Percentiles rank a stretch among this genome's conserved stretches.
phyloP scores from a whole-genome alignment of 1,139 yeast species.

The Blastobotrys illinoisensis region DNA sequence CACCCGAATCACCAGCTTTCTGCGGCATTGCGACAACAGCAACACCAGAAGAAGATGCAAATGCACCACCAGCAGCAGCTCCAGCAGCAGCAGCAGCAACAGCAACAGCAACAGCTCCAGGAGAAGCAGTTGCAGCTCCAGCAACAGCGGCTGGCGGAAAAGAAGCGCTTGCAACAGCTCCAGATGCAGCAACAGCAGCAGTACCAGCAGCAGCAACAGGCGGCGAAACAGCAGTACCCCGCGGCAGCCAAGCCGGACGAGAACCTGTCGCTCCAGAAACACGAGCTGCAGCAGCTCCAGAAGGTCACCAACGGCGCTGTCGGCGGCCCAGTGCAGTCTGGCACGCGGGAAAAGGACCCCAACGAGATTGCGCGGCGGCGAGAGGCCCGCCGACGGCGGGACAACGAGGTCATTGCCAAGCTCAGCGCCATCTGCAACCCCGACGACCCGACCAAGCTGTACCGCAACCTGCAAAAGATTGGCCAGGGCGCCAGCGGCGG shows the following conservation, averaged over 20 bases:
- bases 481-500: constrained; percentile 99
- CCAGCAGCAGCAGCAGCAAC: constrained; percentile 18
- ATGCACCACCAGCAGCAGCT: constrained; percentile 16
- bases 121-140: constrained; percentile 18
- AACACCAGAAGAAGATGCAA: constrained; percentile 13
- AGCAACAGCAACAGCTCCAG: constrained; percentile 14
- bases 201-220: constrained; percentile 15
- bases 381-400: constrained; percentile 64
- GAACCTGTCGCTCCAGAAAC: constrained; percentile 16
- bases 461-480: constrained; percentile 67
- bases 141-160: constrained; percentile 14
- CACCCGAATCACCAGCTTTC: constrained; percentile 14
- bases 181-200: constrained; percentile 11
- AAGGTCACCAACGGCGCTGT: constrained; percentile 30
- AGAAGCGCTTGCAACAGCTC: constrained; percentile 14
- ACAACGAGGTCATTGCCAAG: constrained; percentile 63
- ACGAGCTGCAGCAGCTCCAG: constrained; percentile 30
- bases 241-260: constrained; percentile 1
- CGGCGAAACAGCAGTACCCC: constrained; percentile 13
- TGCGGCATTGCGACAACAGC: constrained; percentile 13
- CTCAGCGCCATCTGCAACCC: constrained; percentile 73
- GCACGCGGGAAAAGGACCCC: constrained; percentile 35
- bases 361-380: constrained; percentile 53
- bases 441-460: constrained; percentile 79
- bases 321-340: constrained; percentile 18